Conservation (phyloP, 108 stramenopile genomes). For the Fistulifera solaris region DNA sequence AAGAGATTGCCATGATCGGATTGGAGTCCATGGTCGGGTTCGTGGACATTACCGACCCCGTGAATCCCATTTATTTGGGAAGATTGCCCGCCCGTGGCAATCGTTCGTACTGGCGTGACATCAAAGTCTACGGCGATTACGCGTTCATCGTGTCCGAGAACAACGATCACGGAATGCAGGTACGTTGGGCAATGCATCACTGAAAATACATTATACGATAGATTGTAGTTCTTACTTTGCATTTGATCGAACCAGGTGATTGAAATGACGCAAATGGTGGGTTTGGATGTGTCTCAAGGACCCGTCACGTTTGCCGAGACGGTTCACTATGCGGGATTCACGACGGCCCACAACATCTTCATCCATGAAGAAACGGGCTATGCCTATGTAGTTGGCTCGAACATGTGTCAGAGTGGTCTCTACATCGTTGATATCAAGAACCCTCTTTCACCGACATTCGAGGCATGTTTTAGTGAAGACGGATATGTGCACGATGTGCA, state of each 20-base stretch:
- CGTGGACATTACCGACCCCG: no score
- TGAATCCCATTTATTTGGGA: no score
- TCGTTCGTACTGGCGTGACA: slow-evolving; percentile 15
- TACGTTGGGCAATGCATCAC: slow-evolving; percentile 2
- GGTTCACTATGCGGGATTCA: slow-evolving; percentile 1
- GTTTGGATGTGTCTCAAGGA: no score
- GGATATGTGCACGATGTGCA: slow-evolving; percentile 19
- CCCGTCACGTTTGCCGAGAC: not conserved
- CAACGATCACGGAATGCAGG: slow-evolving; percentile 16
- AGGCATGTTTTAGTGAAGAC: slow-evolving; percentile 11
- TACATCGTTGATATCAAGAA: slow-evolving; percentile 15
- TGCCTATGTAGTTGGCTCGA: slow-evolving; percentile 12
- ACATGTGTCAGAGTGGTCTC: slow-evolving; percentile 15
- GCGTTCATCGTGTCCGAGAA: slow-evolving; percentile 25
- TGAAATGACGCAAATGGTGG: no score
- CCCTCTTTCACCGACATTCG: slow-evolving; percentile 10
- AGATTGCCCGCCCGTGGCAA: not conserved
- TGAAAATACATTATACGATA: no score
- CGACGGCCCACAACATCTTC: slow-evolving; percentile 19
- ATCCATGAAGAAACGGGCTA: slow-evolving; percentile 16
- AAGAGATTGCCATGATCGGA: no score
- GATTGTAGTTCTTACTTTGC: no score
- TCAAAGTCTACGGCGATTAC: slow-evolving; percentile 15
- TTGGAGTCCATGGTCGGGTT: no score
- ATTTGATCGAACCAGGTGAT: no score